Evolutionary conservation across 169 alveolate genomes (phyloP).

Genomic region (Cryptosporidium tyzzeri): DNA sequence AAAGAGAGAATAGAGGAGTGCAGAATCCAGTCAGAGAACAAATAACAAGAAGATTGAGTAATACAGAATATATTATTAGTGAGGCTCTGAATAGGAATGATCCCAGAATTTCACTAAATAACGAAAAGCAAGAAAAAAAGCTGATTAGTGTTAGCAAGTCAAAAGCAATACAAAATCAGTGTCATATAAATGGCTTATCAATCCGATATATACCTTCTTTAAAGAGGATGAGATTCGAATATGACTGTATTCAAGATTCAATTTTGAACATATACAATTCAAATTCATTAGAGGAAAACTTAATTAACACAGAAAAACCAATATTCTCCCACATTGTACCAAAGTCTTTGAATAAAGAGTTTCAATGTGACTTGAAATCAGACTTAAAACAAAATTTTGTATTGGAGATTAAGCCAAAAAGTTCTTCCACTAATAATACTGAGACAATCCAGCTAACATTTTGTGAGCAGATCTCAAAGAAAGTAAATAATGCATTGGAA

Average conservation of each 20-base stretch:
- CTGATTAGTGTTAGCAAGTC: conserved; percentile 24
- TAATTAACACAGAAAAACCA: conserved; percentile 25
- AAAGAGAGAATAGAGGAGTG: not conserved
- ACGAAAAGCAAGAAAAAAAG: not conserved
- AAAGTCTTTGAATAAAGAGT: not conserved
- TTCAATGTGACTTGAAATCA: not conserved
- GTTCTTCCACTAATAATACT: not conserved
- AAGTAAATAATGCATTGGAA: not conserved
- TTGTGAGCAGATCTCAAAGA: not conserved
- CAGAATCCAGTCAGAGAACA: conserved; percentile 59
- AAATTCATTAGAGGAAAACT: conserved; percentile 14
- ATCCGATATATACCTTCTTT: conserved; percentile 15
- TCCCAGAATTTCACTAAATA: conserved; percentile 1
- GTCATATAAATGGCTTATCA: conserved; percentile 63
- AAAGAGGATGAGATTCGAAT: conserved; percentile 17
- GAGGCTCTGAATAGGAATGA: not conserved
- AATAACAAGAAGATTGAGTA: conserved; percentile 19
- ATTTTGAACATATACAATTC: conserved; percentile 39
- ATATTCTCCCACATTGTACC: not conserved
- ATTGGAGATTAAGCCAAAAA: conserved; percentile 31
- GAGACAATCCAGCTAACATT: conserved; percentile 49
- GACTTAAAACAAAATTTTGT: conserved; percentile 15
- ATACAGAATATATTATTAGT: conserved; percentile 19
- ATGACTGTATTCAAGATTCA: conserved; percentile 61
- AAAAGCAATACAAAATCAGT: conserved; percentile 52